Evolutionary conservation across 2,329 filamentous ascomycete genomes (phyloP).

Genomic region (Pyricularia sp.): DNA sequence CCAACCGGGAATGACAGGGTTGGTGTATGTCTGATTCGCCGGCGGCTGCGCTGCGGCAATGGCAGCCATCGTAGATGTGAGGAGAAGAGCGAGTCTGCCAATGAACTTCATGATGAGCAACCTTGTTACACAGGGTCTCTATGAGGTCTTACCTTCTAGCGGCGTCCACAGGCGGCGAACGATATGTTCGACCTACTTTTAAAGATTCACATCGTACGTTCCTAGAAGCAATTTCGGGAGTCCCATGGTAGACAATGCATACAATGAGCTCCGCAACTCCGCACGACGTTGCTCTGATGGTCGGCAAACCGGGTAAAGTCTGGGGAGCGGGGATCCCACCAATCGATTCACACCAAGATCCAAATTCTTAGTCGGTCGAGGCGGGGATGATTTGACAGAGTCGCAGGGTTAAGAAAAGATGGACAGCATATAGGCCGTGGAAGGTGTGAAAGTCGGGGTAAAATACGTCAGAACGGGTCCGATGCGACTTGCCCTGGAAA

Average conservation of each 20-base stretch:
- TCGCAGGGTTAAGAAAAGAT: not conserved
- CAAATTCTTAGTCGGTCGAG: not conserved
- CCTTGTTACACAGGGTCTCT: not conserved
- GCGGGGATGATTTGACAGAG: not conserved
- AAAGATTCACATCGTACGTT: not conserved
- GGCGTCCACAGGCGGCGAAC: not conserved
- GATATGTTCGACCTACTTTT: not conserved
- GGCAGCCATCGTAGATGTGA: not conserved
- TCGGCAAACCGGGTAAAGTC: not conserved
- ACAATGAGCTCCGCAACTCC: not conserved
- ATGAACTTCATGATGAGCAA: not conserved
- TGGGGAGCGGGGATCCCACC: not conserved
- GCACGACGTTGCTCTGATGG: not conserved
- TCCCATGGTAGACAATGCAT: not conserved
- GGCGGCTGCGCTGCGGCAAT: constrained; percentile 8
- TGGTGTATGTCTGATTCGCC: constrained; percentile 22
- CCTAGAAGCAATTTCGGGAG: not conserved
- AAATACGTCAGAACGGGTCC: not conserved
- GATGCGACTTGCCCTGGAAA: not conserved
- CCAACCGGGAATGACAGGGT: constrained; percentile 48
- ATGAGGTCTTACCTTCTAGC: not conserved
- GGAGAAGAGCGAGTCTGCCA: not conserved
- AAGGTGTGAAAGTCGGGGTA: not conserved
- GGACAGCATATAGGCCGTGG: not conserved
- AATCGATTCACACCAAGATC: not conserved